Evolutionary conservation across 495 filamentous ascomycete species (phyloP).

Genomic region (Lasiosphaeriaceae sp.): DNA sequence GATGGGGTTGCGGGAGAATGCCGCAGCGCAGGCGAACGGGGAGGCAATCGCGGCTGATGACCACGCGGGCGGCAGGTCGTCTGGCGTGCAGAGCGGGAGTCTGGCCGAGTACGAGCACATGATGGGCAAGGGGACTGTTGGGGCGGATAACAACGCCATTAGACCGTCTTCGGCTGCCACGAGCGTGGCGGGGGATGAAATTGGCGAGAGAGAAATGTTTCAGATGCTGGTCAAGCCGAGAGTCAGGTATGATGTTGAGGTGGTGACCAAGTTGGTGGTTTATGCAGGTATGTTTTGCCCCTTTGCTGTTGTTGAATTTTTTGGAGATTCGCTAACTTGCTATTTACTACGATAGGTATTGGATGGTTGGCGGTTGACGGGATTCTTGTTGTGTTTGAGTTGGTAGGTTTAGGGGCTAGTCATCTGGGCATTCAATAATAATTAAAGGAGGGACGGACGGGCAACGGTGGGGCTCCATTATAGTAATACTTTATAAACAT

Average conservation of each 20-base stretch:
- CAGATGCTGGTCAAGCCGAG: constrained; percentile 78
- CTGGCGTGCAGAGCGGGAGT: constrained; percentile 28
- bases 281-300: constrained; percentile 66
- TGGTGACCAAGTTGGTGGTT: constrained; percentile 92
- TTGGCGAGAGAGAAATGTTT: constrained; percentile 77
- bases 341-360: constrained; percentile 52
- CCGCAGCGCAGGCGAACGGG: constrained; percentile 8
- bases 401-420: constrained; percentile 53
- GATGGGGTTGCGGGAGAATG: constrained; percentile 15
- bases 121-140: constrained; percentile 59
- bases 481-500: not conserved
- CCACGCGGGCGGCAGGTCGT: constrained; percentile 20
- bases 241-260: constrained; percentile 94
- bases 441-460: not conserved
- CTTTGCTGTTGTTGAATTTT: not conserved
- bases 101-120: constrained; percentile 63
- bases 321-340: constrained; percentile 5
- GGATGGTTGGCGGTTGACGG: constrained; percentile 67
- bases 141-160: constrained; percentile 14
- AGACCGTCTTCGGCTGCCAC: too few species aligned
- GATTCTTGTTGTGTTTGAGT: constrained; percentile 63
- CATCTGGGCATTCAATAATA: constrained; percentile 4
- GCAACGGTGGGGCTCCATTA: not conserved
- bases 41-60: constrained; percentile 12
- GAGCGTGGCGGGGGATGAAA: constrained; percentile 29